Evolutionary conservation across 2,329 filamentous ascomycete genomes (phyloP).

Genomic region (Allantophomopsis lycopodina): DNA sequence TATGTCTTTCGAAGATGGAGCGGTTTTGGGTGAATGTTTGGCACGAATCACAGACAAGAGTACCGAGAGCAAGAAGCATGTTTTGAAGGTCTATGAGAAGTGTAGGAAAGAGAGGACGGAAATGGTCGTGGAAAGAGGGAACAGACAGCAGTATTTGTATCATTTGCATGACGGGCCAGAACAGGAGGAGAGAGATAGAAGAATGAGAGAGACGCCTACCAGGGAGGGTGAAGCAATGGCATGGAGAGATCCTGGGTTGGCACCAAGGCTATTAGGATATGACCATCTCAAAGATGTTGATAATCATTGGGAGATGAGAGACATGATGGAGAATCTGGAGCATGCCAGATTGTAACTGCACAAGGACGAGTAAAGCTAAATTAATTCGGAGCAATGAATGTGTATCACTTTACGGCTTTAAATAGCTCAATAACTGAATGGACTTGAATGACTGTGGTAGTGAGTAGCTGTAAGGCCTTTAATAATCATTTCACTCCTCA

Average conservation of each 20-base stretch:
- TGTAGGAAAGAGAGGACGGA: slow-evolving; percentile 44
- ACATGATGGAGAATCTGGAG: too few species aligned
- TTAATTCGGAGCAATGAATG: too few species aligned
- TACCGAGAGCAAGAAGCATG: slow-evolving; percentile 18
- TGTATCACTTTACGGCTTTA: too few species aligned
- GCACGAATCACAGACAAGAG: slow-evolving; percentile 27
- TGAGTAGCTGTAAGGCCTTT: too few species aligned
- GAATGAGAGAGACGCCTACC: slow-evolving; percentile 23
- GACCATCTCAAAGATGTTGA: slow-evolving; percentile 22
- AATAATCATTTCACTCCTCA: too few species aligned
- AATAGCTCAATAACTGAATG: too few species aligned
- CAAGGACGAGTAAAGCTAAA: too few species aligned
- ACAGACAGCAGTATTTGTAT: slow-evolving; percentile 45
- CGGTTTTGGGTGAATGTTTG: slow-evolving; percentile 40
- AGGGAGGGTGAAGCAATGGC: slow-evolving; percentile 25
- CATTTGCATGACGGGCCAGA: slow-evolving; percentile 39
- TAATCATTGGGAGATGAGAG: background rate
- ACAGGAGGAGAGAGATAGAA: slow-evolving; percentile 39
- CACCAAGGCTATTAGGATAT: slow-evolving; percentile 24
- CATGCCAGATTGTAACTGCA: too few species aligned
- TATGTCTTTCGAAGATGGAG: slow-evolving; percentile 47
- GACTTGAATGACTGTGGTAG: too few species aligned
- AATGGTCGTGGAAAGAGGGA: slow-evolving; percentile 43
- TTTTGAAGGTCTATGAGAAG: slow-evolving; percentile 35
- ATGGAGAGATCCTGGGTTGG: slow-evolving; percentile 25